phyloP scores from a whole-genome alignment of 352 stramenopile species.

The Globisporangium paroecandrum region DNA sequence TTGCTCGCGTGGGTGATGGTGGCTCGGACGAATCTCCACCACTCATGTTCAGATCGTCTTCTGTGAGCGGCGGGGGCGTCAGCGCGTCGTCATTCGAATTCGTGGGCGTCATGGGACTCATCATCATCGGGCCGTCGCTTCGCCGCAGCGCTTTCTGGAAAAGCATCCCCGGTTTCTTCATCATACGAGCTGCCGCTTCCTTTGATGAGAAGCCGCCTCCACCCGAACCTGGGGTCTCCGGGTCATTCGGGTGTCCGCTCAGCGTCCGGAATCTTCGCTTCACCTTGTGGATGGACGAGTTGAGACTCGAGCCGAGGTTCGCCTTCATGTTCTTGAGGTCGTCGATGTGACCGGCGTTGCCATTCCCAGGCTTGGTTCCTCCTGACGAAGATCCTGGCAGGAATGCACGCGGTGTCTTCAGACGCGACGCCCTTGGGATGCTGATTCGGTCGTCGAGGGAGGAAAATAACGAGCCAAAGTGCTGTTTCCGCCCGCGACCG shows the following conservation, averaged over 20 bases:
- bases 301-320: slow-evolving; percentile 72
- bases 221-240: slow-evolving; percentile 12
- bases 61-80: slow-evolving; percentile 23
- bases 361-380: slow-evolving; percentile 14
- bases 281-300: slow-evolving; percentile 67
- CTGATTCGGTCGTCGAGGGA: slow-evolving; percentile 58
- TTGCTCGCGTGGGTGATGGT: slow-evolving; percentile 1
- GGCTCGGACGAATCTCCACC: slow-evolving; percentile 15
- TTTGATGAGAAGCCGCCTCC: slow-evolving; percentile 20
- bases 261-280: slow-evolving; percentile 69
- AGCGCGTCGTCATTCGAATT: slow-evolving; percentile 28
- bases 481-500: slow-evolving; percentile 32
- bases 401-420: slow-evolving; percentile 46
- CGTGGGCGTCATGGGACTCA: slow-evolving; percentile 20
- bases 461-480: slow-evolving; percentile 48
- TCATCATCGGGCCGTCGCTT: slow-evolving; percentile 9
- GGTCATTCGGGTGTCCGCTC: slow-evolving; percentile 47
- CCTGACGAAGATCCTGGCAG: slow-evolving; percentile 18
- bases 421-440: slow-evolving; percentile 45
- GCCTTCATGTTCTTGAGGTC: slow-evolving; percentile 73
- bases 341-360: slow-evolving; percentile 43
- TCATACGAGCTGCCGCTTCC: slow-evolving; percentile 56
- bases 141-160: slow-evolving; percentile 53
- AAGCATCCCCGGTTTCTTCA: slow-evolving; percentile 63
- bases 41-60: slow-evolving; percentile 13